These are phyloP conservation scores for Leishmania martiniquensis DNA, from an alignment of 208 protist species.

Conservation along the genomic window DNA sequence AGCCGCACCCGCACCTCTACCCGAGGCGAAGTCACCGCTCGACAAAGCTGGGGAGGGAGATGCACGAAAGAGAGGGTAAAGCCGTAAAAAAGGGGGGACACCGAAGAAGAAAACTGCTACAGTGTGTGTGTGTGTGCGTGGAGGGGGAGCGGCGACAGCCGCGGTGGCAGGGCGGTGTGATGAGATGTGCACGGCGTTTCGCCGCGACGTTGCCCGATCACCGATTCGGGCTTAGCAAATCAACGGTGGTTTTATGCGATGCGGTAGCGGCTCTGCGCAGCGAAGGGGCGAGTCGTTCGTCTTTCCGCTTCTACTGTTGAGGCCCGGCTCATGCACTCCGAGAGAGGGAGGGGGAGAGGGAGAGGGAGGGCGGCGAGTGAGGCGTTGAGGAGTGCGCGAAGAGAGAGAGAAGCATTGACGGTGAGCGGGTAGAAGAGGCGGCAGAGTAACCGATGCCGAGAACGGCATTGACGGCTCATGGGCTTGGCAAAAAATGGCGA, in stretches of 20 bases:
- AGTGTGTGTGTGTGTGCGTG: too few relatives aligned
- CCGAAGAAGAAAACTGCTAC: background rate
- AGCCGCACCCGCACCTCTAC: too few relatives aligned
- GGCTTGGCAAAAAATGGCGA: background rate
- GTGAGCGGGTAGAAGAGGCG: background rate
- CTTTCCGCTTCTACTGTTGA: background rate
- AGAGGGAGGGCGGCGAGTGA: background rate
- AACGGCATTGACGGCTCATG: background rate
- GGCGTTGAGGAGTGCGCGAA: background rate
- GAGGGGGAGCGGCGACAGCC: background rate
- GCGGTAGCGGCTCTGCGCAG: background rate
- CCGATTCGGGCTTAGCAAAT: background rate
- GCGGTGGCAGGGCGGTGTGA: background rate
- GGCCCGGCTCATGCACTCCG: background rate
- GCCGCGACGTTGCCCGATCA: background rate
- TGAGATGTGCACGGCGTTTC: background rate
- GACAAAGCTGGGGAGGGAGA: background rate
- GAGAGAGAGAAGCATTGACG: background rate
- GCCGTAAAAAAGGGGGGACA: background rate
- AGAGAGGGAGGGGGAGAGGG: background rate
- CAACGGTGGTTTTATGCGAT: background rate
- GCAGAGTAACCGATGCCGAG: background rate
- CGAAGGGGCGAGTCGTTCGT: background rate
- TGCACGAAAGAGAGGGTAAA: background rate
- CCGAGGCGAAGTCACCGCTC: too few relatives aligned